Conservation (phyloP, 164 flowering plant species). For the Macadamia tetraphylla region DNA sequence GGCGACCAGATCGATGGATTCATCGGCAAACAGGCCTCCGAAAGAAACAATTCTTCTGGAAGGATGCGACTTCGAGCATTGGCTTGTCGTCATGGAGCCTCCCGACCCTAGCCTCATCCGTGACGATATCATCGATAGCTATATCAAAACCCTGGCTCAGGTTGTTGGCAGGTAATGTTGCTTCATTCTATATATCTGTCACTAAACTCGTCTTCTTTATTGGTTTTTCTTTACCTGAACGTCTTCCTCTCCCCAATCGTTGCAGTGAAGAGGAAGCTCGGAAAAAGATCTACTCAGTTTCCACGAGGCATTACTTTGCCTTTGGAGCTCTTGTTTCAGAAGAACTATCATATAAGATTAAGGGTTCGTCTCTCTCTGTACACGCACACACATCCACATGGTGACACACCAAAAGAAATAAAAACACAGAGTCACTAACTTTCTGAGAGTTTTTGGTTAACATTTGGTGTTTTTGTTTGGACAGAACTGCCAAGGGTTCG, state of each 20-base stretch:
- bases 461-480: neutral
- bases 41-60: conserved; percentile 17
- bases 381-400: too few relatives aligned
- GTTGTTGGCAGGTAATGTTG: conserved; percentile 29
- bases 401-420: too few relatives aligned
- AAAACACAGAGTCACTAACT: too few relatives aligned
- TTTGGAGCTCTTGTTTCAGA: conserved; percentile 34
- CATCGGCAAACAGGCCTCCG: conserved; percentile 9
- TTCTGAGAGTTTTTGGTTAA: neutral
- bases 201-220: neutral
- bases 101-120: conserved; percentile 10
- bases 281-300: conserved; percentile 35
- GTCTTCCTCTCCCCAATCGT: neutral
- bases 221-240: neutral
- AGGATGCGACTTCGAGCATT: conserved; percentile 24
- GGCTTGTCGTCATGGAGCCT: conserved; percentile 20
- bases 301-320: conserved; percentile 37
- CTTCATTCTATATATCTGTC: neutral
- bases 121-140: conserved; percentile 23
- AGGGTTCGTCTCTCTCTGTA: conserved; percentile 12
- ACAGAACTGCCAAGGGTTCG: conserved; percentile 34
- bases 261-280: conserved; percentile 38
- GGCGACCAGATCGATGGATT: conserved; percentile 7
- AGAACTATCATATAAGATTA: conserved; percentile 32
- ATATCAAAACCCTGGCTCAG: conserved; percentile 29